Evolutionary conservation across 305 asterid genomes (phyloP), one percentile per base, ranked within the genome.

Genomic region (Caryopteris hybrid): DNA sequence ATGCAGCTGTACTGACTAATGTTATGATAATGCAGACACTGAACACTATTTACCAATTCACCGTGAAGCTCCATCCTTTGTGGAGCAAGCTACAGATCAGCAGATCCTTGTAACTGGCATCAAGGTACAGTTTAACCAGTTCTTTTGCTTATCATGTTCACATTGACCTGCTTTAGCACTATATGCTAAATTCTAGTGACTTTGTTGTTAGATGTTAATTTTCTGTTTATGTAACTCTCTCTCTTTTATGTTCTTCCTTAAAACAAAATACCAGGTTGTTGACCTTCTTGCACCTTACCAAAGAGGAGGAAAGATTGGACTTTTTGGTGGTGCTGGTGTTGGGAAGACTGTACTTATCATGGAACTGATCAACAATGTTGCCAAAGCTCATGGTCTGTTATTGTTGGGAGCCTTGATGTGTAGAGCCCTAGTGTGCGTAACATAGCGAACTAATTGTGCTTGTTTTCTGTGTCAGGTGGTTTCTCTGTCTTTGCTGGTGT

Each of bases 401-500:
- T 48, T 74, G 21, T 64, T 55, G 52, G 7, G 34, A 34, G 61
- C 45, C 12, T 64, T 8, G 43, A 18, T 48, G 12, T 11, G 22
- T 17, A 47, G 29, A 8, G 41, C 43, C 11, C 9, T 7, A 23
- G 18, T 68, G 41, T 66, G 21, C 21, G 13, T 18, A 8, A 20
- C 42, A n/a, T n/a, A 56, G 41, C 53, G 41, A 46, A 71, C 69
- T 69, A 14, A 72, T 22, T 53, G 53, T 46, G 50, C 29, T 17
- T 51, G 65, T 7, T 72, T 69, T 65, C 54, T 20, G n/a, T 61
- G 68, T 59, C 81, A 91, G 98, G 98, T 86, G 98, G 98, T 82
- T 92, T 92, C 83, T 92, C 98, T 58, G 98, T 92, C 76, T 92
- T 92, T 64, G 98, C 98, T 79, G 98, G 98, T 78, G 97, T 92